These are phyloP conservation scores for Lotus japonicus DNA, from an alignment of 306 rosid species.

Conservation along the genomic window DNA sequence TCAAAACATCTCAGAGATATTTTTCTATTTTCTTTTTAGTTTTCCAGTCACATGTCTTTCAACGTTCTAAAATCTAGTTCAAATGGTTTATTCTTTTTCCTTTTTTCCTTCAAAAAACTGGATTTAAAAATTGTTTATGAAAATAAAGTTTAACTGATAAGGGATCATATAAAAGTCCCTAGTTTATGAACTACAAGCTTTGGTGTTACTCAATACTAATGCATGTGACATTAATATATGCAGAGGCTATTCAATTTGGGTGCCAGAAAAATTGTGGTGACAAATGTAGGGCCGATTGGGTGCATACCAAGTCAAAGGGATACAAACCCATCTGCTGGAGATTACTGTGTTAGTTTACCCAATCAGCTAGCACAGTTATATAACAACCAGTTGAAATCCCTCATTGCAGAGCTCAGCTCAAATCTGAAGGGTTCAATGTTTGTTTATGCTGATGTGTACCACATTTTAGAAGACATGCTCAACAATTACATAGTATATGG, in stretches of 20 bases:
- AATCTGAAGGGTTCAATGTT: constrained; percentile 38
- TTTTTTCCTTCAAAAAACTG: too few relatives aligned
- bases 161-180: neutral
- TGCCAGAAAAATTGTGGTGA: constrained; percentile 45
- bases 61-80: too few relatives aligned
- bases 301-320: constrained; percentile 64
- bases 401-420: constrained; percentile 35
- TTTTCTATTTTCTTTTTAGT: too few relatives aligned
- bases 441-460: constrained; percentile 55
- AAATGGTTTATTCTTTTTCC: too few relatives aligned
- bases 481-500: constrained; percentile 47
- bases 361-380: constrained; percentile 45
- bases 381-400: constrained; percentile 38
- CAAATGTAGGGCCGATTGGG: constrained; percentile 66
- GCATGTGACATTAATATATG: neutral
- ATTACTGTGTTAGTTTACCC: constrained; percentile 34
- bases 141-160: too few relatives aligned
- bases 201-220: neutral
- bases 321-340: constrained; percentile 33
- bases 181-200: neutral
- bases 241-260: constrained; percentile 62
- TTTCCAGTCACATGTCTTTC: too few relatives aligned
- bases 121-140: too few relatives aligned
- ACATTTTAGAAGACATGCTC: constrained; percentile 41
- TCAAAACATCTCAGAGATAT: too few relatives aligned